Conservation (phyloP, 2,329 filamentous ascomycete genomes). For the Sporothrix humicola region DNA sequence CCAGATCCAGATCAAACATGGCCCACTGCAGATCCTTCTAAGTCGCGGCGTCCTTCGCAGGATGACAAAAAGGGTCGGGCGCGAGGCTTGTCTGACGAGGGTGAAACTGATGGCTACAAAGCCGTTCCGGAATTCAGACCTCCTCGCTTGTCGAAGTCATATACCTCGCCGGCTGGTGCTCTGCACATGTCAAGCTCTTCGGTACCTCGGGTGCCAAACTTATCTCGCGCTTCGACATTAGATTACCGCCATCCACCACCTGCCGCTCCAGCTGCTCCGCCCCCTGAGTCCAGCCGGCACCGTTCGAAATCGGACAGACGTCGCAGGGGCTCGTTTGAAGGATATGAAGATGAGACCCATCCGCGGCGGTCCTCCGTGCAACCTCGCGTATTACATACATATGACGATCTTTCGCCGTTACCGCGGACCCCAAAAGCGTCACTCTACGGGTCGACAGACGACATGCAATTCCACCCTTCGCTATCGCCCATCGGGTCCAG, state of each 20-base stretch:
- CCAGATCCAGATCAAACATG: constrained; percentile 37
- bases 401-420: constrained; percentile 26
- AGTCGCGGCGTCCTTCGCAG: constrained; percentile 35
- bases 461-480: constrained; percentile 30
- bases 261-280: constrained; percentile 31
- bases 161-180: constrained; percentile 37
- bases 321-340: constrained; percentile 36
- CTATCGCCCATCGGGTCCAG: constrained; percentile 2
- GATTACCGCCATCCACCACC: constrained; percentile 35
- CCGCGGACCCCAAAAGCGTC: constrained; percentile 27
- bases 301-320: constrained; percentile 35
- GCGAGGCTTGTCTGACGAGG: constrained; percentile 7
- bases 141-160: constrained; percentile 41
- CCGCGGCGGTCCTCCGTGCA: constrained; percentile 17
- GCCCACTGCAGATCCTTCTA: constrained; percentile 26
- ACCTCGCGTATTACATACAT: constrained; percentile 26
- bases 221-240: constrained; percentile 38
- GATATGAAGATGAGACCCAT: constrained; percentile 33
- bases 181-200: constrained; percentile 38
- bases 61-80: constrained; percentile 36
- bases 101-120: constrained; percentile 35
- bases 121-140: constrained; percentile 36
- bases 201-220: constrained; percentile 33
- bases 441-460: constrained; percentile 24
- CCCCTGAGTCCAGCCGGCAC: constrained; percentile 31